phyloP scores from a whole-genome alignment of 1,284 basidiomycete genomes.

The Amylostereum chailletii region DNA sequence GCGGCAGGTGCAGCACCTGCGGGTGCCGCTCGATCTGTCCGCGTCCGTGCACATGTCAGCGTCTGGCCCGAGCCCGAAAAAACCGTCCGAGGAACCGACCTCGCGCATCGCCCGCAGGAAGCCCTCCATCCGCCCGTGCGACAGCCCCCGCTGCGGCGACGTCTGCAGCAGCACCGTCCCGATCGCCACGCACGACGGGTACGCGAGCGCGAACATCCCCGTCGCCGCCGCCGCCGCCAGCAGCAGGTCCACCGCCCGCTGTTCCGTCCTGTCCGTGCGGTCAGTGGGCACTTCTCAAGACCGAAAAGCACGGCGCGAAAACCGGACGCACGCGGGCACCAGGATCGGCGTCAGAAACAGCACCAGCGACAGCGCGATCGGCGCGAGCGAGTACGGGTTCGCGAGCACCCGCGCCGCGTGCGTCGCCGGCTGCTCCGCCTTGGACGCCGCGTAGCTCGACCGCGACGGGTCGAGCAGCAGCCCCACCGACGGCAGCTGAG shows the following conservation, averaged over 20 bases:
- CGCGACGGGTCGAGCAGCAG: conserved; percentile 35
- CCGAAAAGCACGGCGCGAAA: not conserved
- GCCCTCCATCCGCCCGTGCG: conserved; percentile 63
- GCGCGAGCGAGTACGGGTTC: conserved; percentile 42
- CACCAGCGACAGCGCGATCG: conserved; percentile 31
- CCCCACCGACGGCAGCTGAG: conserved; percentile 41
- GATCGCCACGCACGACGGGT: conserved; percentile 69
- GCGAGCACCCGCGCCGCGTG: conserved; percentile 33
- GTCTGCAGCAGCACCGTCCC: conserved; percentile 85
- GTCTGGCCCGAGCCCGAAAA: too few species aligned
- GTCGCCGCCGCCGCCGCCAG: conserved; percentile 68
- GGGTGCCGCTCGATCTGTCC: conserved; percentile 75
- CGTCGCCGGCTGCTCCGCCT: too few species aligned
- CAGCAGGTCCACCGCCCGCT: conserved; percentile 64
- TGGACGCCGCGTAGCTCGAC: too few species aligned
- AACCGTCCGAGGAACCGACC: too few species aligned
- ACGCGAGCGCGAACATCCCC: conserved; percentile 75
- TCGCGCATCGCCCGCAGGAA: conserved; percentile 77
- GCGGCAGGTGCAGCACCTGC: conserved; percentile 67
- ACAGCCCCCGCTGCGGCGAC: conserved; percentile 55
- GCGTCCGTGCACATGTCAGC: not conserved
- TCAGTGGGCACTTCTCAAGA: not conserved
- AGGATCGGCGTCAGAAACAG: conserved; percentile 35
- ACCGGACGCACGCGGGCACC: conserved; percentile 42
- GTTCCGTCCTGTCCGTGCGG: conserved; percentile 36